Conservation (phyloP, 1,139 yeast species). For the Taiozyma sp. region DNA sequence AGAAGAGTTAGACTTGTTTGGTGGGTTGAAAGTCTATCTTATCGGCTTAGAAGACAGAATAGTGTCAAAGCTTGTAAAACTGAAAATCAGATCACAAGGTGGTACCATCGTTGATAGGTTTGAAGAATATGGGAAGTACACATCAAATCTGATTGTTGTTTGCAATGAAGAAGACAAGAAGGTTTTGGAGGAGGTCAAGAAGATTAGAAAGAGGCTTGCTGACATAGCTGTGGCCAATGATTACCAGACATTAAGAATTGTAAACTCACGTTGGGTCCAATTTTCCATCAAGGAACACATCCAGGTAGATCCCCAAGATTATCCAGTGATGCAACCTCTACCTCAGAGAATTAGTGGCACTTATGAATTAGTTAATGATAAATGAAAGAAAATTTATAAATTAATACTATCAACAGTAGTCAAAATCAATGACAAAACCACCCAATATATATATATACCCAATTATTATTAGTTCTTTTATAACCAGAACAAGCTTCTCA, state of each 20-base stretch:
- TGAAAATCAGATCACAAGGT: constrained; percentile 22
- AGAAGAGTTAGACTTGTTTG: constrained; percentile 15
- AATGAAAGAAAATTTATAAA: neutral
- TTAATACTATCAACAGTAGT: neutral
- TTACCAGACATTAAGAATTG: constrained; percentile 34
- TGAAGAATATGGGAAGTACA: constrained; percentile 2
- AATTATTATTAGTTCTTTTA: neutral
- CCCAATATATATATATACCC: neutral
- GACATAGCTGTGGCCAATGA: constrained; percentile 17
- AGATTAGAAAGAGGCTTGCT: constrained; percentile 24
- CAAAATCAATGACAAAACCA: neutral
- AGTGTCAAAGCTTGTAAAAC: constrained; percentile 5
- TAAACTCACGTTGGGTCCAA: constrained; percentile 37
- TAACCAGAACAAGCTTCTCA: neutral
- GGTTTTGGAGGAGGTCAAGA: constrained; percentile 2
- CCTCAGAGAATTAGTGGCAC: neutral
- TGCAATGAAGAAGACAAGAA: constrained; percentile 6
- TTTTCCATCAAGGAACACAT: constrained; percentile 34
- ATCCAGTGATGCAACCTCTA: constrained; percentile 9
- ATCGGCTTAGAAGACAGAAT: constrained; percentile 11
- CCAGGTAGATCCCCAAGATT: constrained; percentile 42
- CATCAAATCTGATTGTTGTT: constrained; percentile 24
- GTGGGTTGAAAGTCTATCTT: constrained; percentile 27
- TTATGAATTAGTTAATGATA: neutral
- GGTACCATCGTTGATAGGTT: constrained; percentile 20